These are phyloP conservation scores for Takakia lepidozioides DNA, from an alignment of 225 moss, liverwort and hornwort genomes.

Conservation along the genomic window DNA sequence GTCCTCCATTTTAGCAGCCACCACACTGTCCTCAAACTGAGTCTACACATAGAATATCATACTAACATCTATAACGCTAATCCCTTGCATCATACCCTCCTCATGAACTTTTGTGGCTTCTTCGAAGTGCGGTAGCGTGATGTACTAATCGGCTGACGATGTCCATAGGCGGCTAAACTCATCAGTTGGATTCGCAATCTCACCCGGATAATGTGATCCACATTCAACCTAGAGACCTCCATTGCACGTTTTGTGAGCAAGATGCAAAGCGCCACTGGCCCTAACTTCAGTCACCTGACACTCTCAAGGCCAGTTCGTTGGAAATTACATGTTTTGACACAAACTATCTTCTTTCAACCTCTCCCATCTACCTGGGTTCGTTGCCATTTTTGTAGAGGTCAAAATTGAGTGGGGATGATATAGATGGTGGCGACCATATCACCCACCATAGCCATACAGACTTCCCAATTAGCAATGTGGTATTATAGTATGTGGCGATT, in stretches of 20 bases:
- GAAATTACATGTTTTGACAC: conserved; percentile 82
- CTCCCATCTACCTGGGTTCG: no score
- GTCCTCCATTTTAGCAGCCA: conserved; percentile 72
- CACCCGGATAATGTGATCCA: conserved; percentile 92
- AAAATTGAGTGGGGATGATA: no score
- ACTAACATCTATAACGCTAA: conserved; percentile 85
- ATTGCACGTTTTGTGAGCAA: conserved; percentile 80
- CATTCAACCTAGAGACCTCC: conserved; percentile 82
- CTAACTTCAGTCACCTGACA: conserved; percentile 90
- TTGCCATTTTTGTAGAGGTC: no score
- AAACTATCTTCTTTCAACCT: no score
- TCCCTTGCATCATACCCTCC: conserved; percentile 82
- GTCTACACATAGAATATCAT: conserved; percentile 90
- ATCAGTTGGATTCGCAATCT: conserved; percentile 82
- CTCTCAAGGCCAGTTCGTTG: conserved; percentile 70
- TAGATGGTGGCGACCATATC: no score
- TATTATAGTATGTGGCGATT: no score
- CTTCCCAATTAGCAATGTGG: no score
- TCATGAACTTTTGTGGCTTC: conserved; percentile 91
- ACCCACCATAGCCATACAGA: no score
- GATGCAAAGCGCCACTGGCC: conserved; percentile 80
- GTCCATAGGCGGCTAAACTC: conserved; percentile 96
- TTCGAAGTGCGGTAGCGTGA: conserved; percentile 72
- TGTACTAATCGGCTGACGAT: conserved; percentile 86
- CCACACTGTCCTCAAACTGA: conserved; percentile 82